These are phyloP conservation scores for Calycina herbarum DNA, from an alignment of 2,329 filamentous ascomycete species.

Conservation along the genomic window DNA sequence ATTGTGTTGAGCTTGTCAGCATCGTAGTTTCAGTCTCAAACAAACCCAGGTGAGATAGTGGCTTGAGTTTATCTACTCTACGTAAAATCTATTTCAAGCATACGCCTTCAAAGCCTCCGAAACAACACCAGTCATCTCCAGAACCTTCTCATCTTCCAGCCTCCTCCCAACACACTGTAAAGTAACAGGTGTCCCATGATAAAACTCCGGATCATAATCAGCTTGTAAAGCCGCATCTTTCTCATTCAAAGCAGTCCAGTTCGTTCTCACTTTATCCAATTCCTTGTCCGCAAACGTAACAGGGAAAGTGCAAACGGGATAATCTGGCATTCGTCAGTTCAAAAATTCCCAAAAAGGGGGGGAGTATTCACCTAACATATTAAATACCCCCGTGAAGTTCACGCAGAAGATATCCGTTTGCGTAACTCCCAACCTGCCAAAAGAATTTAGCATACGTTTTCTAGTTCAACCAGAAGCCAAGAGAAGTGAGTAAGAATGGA, in stretches of 20 bases:
- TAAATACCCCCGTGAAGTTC: conserved; percentile 36
- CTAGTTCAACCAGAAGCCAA: too few relatives aligned
- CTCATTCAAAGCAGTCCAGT: conserved; percentile 33
- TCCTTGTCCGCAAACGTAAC: conserved; percentile 45
- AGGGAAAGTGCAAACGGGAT: conserved; percentile 43
- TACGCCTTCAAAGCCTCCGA: conserved; percentile 34
- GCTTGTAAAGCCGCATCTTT: conserved; percentile 32
- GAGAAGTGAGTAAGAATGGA: too few relatives aligned
- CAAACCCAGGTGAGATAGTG: too few relatives aligned
- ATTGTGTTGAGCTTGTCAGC: too few relatives aligned
- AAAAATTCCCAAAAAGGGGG: neutral
- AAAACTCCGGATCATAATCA: conserved; percentile 37
- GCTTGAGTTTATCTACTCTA: too few relatives aligned
- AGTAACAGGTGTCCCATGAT: conserved; percentile 34
- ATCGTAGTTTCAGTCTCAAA: too few relatives aligned
- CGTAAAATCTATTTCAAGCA: neutral
- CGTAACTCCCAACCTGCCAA: conserved; percentile 35
- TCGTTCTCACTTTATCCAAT: conserved; percentile 35
- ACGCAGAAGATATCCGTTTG: conserved; percentile 33
- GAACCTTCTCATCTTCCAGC: conserved; percentile 37
- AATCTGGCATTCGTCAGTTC: conserved; percentile 28
- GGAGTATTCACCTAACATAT: conserved; percentile 33
- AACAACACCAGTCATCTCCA: conserved; percentile 42
- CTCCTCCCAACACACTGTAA: conserved; percentile 36
- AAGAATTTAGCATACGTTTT: too few relatives aligned